Evolutionary conservation across 352 stramenopile genomes (phyloP).

Genomic region (Aphanomyces astaci): DNA sequence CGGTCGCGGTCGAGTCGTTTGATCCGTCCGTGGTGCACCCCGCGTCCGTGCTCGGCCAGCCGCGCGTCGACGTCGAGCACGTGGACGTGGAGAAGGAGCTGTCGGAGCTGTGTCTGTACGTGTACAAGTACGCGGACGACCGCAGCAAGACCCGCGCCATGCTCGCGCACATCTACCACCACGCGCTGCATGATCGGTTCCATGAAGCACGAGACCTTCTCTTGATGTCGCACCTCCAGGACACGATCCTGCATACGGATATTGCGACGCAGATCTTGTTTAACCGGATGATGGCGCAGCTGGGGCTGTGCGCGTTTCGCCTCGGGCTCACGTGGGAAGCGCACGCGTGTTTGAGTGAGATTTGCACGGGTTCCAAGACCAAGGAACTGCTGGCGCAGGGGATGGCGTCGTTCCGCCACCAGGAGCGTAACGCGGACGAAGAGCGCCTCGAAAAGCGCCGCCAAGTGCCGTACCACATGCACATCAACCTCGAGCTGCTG

Average conservation of each 20-base stretch:
- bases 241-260: constrained; percentile 89
- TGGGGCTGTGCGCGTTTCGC: constrained; percentile 96
- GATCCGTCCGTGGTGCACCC: constrained; percentile 65
- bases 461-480: constrained; percentile 98
- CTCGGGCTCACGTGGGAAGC: constrained; percentile 92
- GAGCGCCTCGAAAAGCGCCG: constrained; percentile 96
- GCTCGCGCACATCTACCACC: constrained; percentile 97
- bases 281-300: constrained; percentile 91
- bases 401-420: constrained; percentile 83
- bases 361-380: constrained; percentile 88
- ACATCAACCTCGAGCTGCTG: constrained; percentile 98
- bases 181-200: constrained; percentile 98
- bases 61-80: constrained; percentile 42
- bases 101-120: constrained; percentile 84
- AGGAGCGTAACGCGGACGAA: constrained; percentile 94
- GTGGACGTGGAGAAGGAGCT: constrained; percentile 81
- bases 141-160: constrained; percentile 93
- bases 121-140: constrained; percentile 92
- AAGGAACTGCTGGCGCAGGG: constrained; percentile 98
- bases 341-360: constrained; percentile 95
- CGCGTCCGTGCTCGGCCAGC: constrained; percentile 62
- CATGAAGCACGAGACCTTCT: constrained; percentile 96
- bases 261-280: constrained; percentile 97
- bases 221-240: constrained; percentile 98
- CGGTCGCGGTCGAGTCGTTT: constrained; percentile 37